Percentiles rank a stretch among this genome's conserved stretches.
Evolutionary conservation across 495 filamentous ascomycete genomes (phyloP).

Genomic region (Tuber borchii): DNA sequence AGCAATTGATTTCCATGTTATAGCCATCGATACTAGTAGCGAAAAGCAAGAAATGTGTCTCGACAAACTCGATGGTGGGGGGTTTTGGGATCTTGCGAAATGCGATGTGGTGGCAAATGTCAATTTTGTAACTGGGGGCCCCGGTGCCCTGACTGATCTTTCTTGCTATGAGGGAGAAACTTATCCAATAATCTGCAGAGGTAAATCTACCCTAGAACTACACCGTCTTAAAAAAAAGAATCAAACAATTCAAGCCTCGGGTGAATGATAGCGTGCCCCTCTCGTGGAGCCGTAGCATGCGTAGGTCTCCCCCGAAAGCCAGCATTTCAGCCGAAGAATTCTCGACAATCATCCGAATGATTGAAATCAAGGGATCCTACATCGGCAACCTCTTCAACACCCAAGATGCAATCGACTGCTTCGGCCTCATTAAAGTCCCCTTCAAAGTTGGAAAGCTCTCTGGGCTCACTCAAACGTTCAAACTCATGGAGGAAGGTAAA

Average conservation of each 20-base stretch:
- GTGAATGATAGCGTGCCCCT: slow-evolving; percentile 58
- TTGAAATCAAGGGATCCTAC: too few species aligned
- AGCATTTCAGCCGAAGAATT: slow-evolving; percentile 77
- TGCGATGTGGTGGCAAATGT: slow-evolving; percentile 77
- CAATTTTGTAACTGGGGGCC: slow-evolving; percentile 68
- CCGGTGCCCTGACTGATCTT: slow-evolving; percentile 77
- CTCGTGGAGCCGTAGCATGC: slow-evolving; percentile 71
- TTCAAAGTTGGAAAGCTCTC: too few species aligned
- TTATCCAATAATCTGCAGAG: slow-evolving; percentile 85
- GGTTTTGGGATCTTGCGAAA: slow-evolving; percentile 69
- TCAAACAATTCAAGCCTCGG: slow-evolving; percentile 5
- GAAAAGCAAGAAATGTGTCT: slow-evolving; percentile 66
- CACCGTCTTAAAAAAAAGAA: slow-evolving; percentile 14
- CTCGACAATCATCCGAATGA: slow-evolving; percentile 57
- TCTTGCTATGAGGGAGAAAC: slow-evolving; percentile 76
- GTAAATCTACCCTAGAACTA: too few species aligned
- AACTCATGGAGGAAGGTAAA: too few species aligned
- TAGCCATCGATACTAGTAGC: slow-evolving; percentile 72
- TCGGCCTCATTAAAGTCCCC: too few species aligned
- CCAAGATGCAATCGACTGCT: too few species aligned
- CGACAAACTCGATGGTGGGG: slow-evolving; percentile 59
- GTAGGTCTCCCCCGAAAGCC: slow-evolving; percentile 76
- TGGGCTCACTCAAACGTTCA: too few species aligned
- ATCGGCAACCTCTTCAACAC: too few species aligned
- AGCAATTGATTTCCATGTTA: slow-evolving; percentile 73